Evolutionary conservation across 139 green algal genomes (phyloP), one percentile per base, ranked within the genome.

Genomic region (Micractinium sp.): DNA sequence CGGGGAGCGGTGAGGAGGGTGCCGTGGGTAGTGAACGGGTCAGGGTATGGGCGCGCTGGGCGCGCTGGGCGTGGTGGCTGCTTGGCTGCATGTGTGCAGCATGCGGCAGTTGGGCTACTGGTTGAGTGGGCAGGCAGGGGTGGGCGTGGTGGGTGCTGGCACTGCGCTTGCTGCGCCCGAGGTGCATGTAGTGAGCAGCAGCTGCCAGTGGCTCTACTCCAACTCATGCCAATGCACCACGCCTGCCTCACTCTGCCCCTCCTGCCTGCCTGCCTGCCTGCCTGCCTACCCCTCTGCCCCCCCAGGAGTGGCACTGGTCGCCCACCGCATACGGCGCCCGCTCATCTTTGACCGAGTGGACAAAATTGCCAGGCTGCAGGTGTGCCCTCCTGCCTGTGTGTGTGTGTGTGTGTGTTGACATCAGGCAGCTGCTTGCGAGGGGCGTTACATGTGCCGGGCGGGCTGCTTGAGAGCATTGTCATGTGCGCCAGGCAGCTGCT

Each of bases 291-390:
- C 39, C 41, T 25, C 39, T 36, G 27, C 9, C 53, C 13, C 19
- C 20, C 3, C 53, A 89, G 85, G 85, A 13, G 56, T 84, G 33
- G 85, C 85, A 13, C 53, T 89, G 33, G 85, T 89, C n/a, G 73
- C 85, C 33, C 85, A 89, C 74, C 85, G 71, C 19, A 89, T 84
- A 2, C 85, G 85, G 33, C 73, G 74, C n/a, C 67, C 85, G 18
- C 73, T 89, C 22, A 61, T 75, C 13, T 74, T 89, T 13, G 74
- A 89, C 56, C 35, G 61, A 3, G 61, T 56, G 36, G 63, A 77
- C 27, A 77, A 77, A 13, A 67, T 87, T 31, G 61, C 82, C 20
- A 25, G 31, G 25, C 82, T 87, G 61, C 82, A 87, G 82, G 82
- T 77, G 63, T 27, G n/a, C 31, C 31, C 9, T 5, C 47, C 71